Base-by-base conservation (phyloP, 768 basidiomycete genomes). In the Pleurotus salmoneostramineus region DNA sequence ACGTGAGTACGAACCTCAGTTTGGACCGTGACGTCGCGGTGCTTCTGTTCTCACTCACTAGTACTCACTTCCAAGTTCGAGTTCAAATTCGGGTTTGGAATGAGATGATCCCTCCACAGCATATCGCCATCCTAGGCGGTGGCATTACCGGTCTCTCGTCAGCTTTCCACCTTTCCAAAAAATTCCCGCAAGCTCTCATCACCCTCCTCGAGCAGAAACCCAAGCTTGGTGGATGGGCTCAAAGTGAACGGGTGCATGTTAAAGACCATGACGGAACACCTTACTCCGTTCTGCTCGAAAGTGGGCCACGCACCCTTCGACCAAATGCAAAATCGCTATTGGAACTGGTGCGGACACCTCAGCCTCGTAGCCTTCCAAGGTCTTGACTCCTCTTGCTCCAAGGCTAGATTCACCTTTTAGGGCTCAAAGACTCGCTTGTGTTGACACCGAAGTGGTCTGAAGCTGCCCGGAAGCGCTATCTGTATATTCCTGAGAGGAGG, bases 211-310 rank as follows among this genome's bases (percentile, higher is more conserved):
- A 98, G 63, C 82, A 77, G 60, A 72, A 82, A 6, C 50, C 70
- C 0, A 75, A 83, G 2, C 69, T 89, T 4, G 96, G 96, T 10
- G 96, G 96, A n/a, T 98, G 95, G 95, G 81, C 93, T 0, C 77
- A 73, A 54, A 89, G 82, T 50, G 78, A 84, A 57, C 78, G 79
- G 14, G 76, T 87, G 17, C 62, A 72, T 6, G 62, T 90, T 6
- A 65, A 64, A 4, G 51, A 62, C 34, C 49, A 61, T 4, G 54
- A 52, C 44, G 4, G 65, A 70, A 4, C 56, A 12, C 50, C 62
- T 47, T 68, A 67, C 5, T 74, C 72, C 10, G 78, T 94, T 7
- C 66, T 91, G 3, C 74, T 98, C 4, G 96, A 99, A 74, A 79
- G 83, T 21, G 96, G 96, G 1, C 95, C 96, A 27, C 76, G 95